A percentile compares a stretch with the other conserved stretches of the same genome.
phyloP scores from a whole-genome alignment of 139 green algal species.

The Tetradesmus lagerheimii region DNA sequence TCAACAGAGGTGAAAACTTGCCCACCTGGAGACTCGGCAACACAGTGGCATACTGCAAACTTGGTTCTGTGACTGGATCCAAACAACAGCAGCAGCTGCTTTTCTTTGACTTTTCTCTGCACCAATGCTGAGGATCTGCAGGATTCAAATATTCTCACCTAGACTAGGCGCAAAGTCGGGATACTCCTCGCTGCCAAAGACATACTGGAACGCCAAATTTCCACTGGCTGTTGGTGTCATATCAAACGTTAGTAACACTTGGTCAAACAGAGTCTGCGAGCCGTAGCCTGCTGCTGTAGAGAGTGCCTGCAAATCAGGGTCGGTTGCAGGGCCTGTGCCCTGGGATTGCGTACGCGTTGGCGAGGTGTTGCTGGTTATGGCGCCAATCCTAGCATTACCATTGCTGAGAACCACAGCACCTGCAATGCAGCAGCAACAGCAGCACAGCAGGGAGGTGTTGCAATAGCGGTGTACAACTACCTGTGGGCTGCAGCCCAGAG shows the following conservation, averaged over 20 bases:
- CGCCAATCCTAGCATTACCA: not conserved
- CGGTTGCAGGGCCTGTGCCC: not conserved
- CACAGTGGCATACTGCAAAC: too few species aligned
- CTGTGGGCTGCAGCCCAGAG: too few species aligned
- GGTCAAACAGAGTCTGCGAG: not conserved
- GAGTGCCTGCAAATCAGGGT: not conserved
- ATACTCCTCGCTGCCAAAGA: slow-evolving; percentile 27
- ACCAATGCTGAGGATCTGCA: not conserved
- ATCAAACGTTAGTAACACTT: slow-evolving; percentile 8
- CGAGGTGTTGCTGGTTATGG: slow-evolving; percentile 5
- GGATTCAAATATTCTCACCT: too few species aligned
- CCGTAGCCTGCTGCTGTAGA: not conserved
- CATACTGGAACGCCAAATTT: slow-evolving; percentile 24
- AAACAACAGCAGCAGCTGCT: too few species aligned
- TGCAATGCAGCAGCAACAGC: not conserved
- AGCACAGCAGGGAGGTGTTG: not conserved
- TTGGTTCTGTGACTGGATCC: too few species aligned
- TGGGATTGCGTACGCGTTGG: not conserved
- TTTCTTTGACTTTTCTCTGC: too few species aligned
- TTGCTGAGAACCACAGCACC: not conserved
- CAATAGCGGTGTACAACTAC: too few species aligned
- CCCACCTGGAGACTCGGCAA: too few species aligned
- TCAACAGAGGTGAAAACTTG: too few species aligned
- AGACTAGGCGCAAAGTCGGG: not conserved
- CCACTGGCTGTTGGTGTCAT: not conserved